These are phyloP conservation scores for Zygoascus biomembranicola DNA, from an alignment of 805 yeast genomes.

Conservation along the genomic window DNA sequence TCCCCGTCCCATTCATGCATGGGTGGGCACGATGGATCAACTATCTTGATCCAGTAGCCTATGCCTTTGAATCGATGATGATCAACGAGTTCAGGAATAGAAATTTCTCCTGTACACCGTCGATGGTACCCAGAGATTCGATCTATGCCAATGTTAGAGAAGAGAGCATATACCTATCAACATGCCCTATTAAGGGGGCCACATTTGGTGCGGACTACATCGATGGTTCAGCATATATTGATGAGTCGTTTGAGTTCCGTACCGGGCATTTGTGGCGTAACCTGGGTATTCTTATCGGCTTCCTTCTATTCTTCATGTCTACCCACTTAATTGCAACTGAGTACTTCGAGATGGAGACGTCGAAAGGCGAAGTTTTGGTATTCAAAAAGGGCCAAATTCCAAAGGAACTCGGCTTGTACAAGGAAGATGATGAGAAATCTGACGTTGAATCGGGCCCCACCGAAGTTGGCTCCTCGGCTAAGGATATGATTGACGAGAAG, in stretches of 20 bases:
- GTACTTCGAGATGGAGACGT: conserved; percentile 25
- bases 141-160: conserved; percentile 34
- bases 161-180: conserved; percentile 18
- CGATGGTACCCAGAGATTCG: conserved; percentile 54
- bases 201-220: conserved; percentile 45
- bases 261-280: conserved; percentile 72
- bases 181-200: conserved; percentile 58
- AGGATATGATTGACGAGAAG: conserved; percentile 11
- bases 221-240: conserved; percentile 51
- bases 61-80: conserved; percentile 11
- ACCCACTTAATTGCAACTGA: conserved; percentile 28
- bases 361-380: conserved; percentile 26
- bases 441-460: conserved; percentile 19
- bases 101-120: conserved; percentile 41
- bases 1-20: conserved; percentile 53
- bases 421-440: conserved; percentile 24
- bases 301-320: conserved; percentile 32
- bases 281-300: conserved; percentile 57
- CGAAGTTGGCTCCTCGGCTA: conserved; percentile 33
- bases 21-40: conserved; percentile 68
- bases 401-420: conserved; percentile 19
- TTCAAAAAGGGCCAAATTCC: conserved; percentile 31
- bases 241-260: conserved; percentile 40
- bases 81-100: conserved; percentile 48
- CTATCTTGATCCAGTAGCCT: conserved; percentile 11